These are phyloP conservation scores for Pestalotiopsis sp. DNA, from an alignment of 2,329 filamentous ascomycete species.

Conservation along the genomic window DNA sequence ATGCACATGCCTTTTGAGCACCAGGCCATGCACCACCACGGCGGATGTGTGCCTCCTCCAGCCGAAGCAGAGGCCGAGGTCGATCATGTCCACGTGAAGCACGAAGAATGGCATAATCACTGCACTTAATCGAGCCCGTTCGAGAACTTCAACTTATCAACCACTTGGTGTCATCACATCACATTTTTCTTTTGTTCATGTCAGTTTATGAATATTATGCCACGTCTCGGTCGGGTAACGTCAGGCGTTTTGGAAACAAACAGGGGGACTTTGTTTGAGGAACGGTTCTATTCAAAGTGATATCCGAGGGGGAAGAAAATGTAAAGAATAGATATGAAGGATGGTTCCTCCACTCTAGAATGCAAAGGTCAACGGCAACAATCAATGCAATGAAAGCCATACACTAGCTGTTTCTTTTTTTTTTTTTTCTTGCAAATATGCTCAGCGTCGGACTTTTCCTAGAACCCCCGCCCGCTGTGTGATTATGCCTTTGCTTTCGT, in stretches of 20 bases:
- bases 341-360: not conserved
- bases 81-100: slow-evolving; percentile 36
- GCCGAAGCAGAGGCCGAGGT: slow-evolving; percentile 27
- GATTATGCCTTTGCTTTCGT: too few relatives aligned
- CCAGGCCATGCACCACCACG: slow-evolving; percentile 33
- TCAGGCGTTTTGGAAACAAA: not conserved
- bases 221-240: not conserved
- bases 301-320: not conserved
- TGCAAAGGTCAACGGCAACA: not conserved
- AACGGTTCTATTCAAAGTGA: not conserved
- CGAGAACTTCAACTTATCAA: not conserved
- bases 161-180: not conserved
- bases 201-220: not conserved
- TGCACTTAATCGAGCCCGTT: slow-evolving; percentile 5
- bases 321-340: not conserved
- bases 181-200: not conserved
- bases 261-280: not conserved
- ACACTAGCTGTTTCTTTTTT: too few relatives aligned
- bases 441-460: too few relatives aligned
- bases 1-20: slow-evolving; percentile 36
- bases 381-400: not conserved
- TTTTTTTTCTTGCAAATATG: too few relatives aligned
- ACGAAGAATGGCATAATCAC: slow-evolving; percentile 35
- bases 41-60: slow-evolving; percentile 26
- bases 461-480: too few relatives aligned